phyloP scores from a whole-genome alignment of 441 rosid species.

The Gossypium schwendimanii region DNA sequence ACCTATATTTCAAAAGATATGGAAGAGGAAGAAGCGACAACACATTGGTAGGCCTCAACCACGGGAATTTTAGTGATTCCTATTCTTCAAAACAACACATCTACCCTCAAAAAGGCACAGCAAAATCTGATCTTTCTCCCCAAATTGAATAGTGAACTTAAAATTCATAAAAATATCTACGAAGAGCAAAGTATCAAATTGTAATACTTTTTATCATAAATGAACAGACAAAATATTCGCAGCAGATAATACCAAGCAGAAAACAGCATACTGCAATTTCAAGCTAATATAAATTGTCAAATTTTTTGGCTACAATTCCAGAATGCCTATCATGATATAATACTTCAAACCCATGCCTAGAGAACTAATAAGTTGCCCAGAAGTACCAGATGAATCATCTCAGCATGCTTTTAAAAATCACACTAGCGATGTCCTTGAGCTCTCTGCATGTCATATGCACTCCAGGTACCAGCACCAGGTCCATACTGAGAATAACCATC shows the following conservation, averaged over 20 bases:
- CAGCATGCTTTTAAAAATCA: conserved; percentile 18
- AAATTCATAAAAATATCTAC: background rate
- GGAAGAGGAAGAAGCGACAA: background rate
- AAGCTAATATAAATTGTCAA: conserved; percentile 17
- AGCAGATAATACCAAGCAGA: conserved; percentile 11
- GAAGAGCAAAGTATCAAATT: background rate
- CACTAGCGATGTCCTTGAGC: conserved; percentile 66
- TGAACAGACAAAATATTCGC: conserved; percentile 10
- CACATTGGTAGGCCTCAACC: background rate
- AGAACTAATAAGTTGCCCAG: conserved; percentile 29
- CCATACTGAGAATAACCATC: conserved; percentile 77
- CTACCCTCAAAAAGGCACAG: conserved; percentile 7
- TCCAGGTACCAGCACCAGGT: conserved; percentile 57
- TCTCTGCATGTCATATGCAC: conserved; percentile 57
- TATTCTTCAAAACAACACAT: conserved; percentile 8
- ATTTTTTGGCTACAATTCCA: conserved; percentile 28
- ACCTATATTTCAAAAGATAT: background rate
- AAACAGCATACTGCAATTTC: conserved; percentile 16
- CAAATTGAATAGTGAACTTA: background rate
- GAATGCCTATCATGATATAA: conserved; percentile 20
- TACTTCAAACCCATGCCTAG: conserved; percentile 23
- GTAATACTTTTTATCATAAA: conserved; percentile 7
- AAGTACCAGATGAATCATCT: conserved; percentile 32
- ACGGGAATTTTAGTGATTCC: background rate
- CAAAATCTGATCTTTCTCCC: conserved; percentile 3